These are phyloP conservation scores for Coniochaeta sp. DNA, from an alignment of 2,329 filamentous ascomycete genomes.

Conservation along the genomic window DNA sequence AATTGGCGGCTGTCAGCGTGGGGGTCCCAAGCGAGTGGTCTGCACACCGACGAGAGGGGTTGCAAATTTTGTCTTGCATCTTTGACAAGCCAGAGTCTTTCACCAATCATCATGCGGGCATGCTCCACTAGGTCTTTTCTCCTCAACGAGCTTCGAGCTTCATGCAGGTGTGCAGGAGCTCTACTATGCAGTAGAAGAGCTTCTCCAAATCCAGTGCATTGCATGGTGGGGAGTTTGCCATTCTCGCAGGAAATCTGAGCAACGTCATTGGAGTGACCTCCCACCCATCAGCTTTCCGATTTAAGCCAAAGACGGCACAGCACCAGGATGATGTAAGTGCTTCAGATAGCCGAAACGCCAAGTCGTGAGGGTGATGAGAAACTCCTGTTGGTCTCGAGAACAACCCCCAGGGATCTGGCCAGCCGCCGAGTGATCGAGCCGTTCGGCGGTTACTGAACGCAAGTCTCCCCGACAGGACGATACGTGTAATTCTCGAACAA, in stretches of 20 bases:
- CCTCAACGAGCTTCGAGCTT: background rate
- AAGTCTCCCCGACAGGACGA: background rate
- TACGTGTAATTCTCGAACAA: background rate
- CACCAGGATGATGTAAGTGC: background rate
- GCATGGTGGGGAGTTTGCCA: background rate
- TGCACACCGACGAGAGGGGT: background rate
- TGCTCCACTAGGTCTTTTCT: background rate
- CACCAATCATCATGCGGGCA: background rate
- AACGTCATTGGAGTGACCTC: background rate
- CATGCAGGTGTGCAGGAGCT: background rate
- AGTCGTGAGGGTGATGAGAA: background rate
- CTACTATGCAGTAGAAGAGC: too few relatives aligned
- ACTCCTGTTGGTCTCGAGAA: background rate
- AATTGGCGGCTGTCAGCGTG: slow-evolving; percentile 2
- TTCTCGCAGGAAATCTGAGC: background rate
- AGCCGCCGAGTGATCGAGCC: background rate
- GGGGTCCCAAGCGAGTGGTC: background rate
- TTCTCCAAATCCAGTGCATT: background rate
- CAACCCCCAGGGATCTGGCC: background rate
- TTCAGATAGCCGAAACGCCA: background rate
- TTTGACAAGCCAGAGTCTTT: background rate
- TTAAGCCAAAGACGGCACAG: background rate
- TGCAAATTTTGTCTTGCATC: background rate
- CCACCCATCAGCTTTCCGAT: background rate
- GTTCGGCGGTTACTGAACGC: background rate